Percentiles rank a stretch among this genome's conserved stretches.
Conservation (phyloP, 345 rosid species). For the Anacardium occidentale region DNA sequence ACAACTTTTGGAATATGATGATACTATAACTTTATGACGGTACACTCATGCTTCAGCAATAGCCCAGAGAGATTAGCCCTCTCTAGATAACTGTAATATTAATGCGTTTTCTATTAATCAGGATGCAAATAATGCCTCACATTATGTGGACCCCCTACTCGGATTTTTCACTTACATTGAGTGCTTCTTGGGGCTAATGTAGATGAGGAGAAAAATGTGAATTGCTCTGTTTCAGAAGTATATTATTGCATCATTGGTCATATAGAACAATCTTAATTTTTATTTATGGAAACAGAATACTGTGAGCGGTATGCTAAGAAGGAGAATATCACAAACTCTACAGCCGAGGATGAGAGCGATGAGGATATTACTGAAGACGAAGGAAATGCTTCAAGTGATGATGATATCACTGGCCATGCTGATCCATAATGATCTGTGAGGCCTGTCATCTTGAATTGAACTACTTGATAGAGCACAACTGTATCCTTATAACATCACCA, state of each 20-base stretch:
- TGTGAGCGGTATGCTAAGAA: conserved; percentile 59
- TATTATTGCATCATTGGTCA: neutral
- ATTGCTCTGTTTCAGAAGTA: neutral
- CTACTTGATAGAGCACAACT: conserved; percentile 1
- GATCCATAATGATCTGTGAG: conserved; percentile 38
- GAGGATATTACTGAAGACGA: conserved; percentile 52
- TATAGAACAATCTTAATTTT: conserved; percentile 1
- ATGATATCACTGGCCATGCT: conserved; percentile 60
- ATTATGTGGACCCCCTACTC: neutral
- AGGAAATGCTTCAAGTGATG: conserved; percentile 47
- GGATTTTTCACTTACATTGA: neutral
- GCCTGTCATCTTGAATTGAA: conserved; percentile 9
- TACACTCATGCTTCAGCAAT: neutral
- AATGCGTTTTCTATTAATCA: neutral
- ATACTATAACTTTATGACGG: neutral
- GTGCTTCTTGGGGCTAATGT: neutral
- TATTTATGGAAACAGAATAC: conserved; percentile 43
- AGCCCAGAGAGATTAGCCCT: neutral
- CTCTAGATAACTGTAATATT: neutral
- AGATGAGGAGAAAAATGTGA: neutral
- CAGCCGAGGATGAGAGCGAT: conserved; percentile 41
- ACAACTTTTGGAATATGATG: neutral
- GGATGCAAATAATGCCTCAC: neutral
- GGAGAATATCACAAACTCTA: conserved; percentile 37
- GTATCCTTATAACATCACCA: conserved; percentile 14